Base-by-base conservation (phyloP, 2,329 filamentous ascomycete species). In the Fusarium keratoplasticum region DNA sequence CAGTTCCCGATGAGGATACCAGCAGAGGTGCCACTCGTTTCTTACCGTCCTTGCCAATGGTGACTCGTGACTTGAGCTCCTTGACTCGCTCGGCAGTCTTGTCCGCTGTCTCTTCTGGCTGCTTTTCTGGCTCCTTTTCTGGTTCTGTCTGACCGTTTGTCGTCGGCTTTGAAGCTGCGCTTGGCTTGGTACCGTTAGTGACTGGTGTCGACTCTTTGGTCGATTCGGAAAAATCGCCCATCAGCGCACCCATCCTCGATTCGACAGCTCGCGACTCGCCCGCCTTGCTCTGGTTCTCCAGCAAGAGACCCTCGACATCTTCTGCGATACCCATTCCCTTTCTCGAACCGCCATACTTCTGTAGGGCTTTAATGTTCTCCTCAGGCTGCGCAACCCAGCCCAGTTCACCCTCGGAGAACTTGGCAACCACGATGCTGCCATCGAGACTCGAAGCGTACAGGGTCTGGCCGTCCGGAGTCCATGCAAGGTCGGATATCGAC, bases 191-290 rank as follows among this genome's bases (percentile, higher is more conserved):
- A 0, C 88, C 88, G 63, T 89, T 89, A 29, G 84, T 83, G n/a
- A 81, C 84, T 62, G 85, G 82, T 6, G 84, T 82, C 10, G 83
- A 81, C 60, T 86, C 85, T 44, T 90, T 90, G 5, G 87, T 85
- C 36, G 90, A 89, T 6, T 88, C 86, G 5, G 88, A 82, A 3
- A 89, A 89, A 79, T 98, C 95, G 7, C 96, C 96, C 96, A 99
- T 99, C 40, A 99, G 84, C n/a, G 96, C 96, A 14, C 96, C 96
- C 96, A 99, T 99, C 74, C 96, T 91, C 3, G 95, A 96, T 83
- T 99, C 94, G 0, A 96, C 95, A 6, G 93, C 95, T 73, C 93
- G 94, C 35, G 96, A 89, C 81, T 99, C 96, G 25, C 93, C 96
- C 50, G 93, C 95, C 80, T 97, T 98, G 84, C 95, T 98, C 81